Percentiles rank a stretch among this genome's conserved stretches.
Conservation (phyloP, 306 rosid species). For the Ochetophila trinervis region DNA sequence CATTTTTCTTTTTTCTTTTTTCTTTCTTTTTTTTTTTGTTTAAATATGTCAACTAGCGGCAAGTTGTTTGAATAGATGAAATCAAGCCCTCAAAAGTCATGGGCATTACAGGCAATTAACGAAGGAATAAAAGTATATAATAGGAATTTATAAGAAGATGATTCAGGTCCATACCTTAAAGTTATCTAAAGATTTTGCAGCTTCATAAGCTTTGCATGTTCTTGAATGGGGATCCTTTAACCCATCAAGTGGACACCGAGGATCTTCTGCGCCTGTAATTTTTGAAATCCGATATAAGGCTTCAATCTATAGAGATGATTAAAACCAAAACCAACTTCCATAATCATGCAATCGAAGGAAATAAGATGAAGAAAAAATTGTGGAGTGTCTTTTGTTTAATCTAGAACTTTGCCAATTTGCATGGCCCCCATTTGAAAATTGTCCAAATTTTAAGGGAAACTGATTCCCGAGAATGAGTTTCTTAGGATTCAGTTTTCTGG, state of each 20-base stretch:
- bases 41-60: slow-evolving; percentile 3
- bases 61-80: slow-evolving; percentile 6
- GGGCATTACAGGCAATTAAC: slow-evolving; percentile 18
- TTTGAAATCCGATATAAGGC: slow-evolving; percentile 17
- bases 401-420: neutral
- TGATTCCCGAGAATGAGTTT: no score
- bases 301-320: slow-evolving; percentile 17
- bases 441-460: no score
- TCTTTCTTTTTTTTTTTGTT: no score
- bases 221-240: slow-evolving; percentile 39
- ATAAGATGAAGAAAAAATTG: neutral
- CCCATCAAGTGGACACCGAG: slow-evolving; percentile 69
- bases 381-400: slow-evolving; percentile 6
- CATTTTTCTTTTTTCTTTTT: neutral
- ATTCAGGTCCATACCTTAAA: slow-evolving; percentile 53
- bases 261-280: slow-evolving; percentile 77
- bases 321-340: slow-evolving; percentile 9
- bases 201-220: slow-evolving; percentile 42
- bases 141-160: slow-evolving; percentile 6
- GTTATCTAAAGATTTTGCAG: slow-evolving; percentile 35
- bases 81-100: neutral
- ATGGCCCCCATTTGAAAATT: no score
- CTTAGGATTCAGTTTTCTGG: no score
- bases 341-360: slow-evolving; percentile 10
- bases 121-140: neutral